These are phyloP conservation scores for Saccharomycopsis sp. DNA, from an alignment of 805 yeast genomes.

Conservation along the genomic window DNA sequence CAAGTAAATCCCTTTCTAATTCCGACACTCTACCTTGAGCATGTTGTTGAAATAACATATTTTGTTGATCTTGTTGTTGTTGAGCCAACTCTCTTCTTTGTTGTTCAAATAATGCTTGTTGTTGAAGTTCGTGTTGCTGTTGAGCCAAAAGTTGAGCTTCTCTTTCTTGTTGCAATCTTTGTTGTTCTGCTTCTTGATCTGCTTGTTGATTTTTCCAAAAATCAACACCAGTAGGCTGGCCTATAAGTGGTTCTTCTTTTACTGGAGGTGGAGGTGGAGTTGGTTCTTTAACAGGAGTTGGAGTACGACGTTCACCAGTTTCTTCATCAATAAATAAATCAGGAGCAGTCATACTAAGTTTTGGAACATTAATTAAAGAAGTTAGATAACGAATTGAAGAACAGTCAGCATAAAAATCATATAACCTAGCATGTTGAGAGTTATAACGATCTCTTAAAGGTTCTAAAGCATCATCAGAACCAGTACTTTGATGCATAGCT, in stretches of 20 bases:
- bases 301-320: conserved; percentile 17
- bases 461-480: conserved; percentile 63
- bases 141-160: conserved; percentile 57
- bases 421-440: conserved; percentile 54
- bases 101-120: conserved; percentile 56
- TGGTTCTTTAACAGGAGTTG: conserved; percentile 21
- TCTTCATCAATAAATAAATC: conserved; percentile 23
- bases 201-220: conserved; percentile 39
- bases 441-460: conserved; percentile 65
- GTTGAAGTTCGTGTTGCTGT: conserved; percentile 56
- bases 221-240: conserved; percentile 48
- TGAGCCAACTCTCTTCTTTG: conserved; percentile 58
- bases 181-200: conserved; percentile 49
- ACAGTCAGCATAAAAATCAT: conserved; percentile 85
- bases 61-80: conserved; percentile 64
- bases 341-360: conserved; percentile 25
- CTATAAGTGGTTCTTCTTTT: conserved; percentile 20
- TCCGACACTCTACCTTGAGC: conserved; percentile 73
- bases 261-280: conserved; percentile 31
- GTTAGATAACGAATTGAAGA: conserved; percentile 44
- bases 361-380: conserved; percentile 15
- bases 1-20: conserved; percentile 68
- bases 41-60: conserved; percentile 52
- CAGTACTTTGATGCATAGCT: conserved; percentile 68
- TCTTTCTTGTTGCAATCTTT: conserved; percentile 46